phyloP scores from a whole-genome alignment of 805 yeast genomes.

The Metschnikowia lachancei region DNA sequence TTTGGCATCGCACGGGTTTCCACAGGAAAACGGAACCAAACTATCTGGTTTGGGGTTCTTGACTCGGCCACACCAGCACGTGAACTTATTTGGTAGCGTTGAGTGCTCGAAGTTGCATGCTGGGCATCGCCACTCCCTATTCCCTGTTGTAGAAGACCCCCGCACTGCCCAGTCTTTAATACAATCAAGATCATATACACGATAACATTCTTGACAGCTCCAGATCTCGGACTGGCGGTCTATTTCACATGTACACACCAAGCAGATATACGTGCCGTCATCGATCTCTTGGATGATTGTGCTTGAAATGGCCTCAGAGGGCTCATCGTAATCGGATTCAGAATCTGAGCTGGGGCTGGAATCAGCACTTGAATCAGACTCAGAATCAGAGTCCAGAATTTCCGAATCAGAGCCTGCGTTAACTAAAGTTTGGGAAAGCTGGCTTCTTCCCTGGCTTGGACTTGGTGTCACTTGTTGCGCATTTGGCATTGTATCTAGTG shows the following conservation, averaged over 20 bases:
- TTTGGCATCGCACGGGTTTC: slow-evolving; percentile 68
- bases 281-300: slow-evolving; percentile 57
- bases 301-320: slow-evolving; percentile 31
- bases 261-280: slow-evolving; percentile 72
- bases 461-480: background rate
- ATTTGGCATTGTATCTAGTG: background rate
- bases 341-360: slow-evolving; percentile 6
- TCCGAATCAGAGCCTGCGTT: background rate
- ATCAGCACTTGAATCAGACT: slow-evolving; percentile 7
- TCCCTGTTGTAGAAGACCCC: slow-evolving; percentile 62
- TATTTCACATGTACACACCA: slow-evolving; percentile 85
- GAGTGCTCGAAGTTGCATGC: slow-evolving; percentile 59
- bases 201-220: slow-evolving; percentile 73
- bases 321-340: slow-evolving; percentile 17
- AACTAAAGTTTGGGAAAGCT: background rate
- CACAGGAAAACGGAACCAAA: slow-evolving; percentile 81
- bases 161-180: slow-evolving; percentile 81
- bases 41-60: slow-evolving; percentile 60
- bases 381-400: background rate
- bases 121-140: slow-evolving; percentile 81
- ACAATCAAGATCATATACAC: slow-evolving; percentile 86
- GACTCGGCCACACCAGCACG: slow-evolving; percentile 88
- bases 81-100: slow-evolving; percentile 53
- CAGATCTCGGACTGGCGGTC: slow-evolving; percentile 65
- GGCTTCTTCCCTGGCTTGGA: background rate